A percentile compares a stretch with the other conserved stretches of the same genome.
These are phyloP conservation scores for Huntiella omanensis DNA, from an alignment of 2,329 filamentous ascomycete genomes.

Conservation along the genomic window DNA sequence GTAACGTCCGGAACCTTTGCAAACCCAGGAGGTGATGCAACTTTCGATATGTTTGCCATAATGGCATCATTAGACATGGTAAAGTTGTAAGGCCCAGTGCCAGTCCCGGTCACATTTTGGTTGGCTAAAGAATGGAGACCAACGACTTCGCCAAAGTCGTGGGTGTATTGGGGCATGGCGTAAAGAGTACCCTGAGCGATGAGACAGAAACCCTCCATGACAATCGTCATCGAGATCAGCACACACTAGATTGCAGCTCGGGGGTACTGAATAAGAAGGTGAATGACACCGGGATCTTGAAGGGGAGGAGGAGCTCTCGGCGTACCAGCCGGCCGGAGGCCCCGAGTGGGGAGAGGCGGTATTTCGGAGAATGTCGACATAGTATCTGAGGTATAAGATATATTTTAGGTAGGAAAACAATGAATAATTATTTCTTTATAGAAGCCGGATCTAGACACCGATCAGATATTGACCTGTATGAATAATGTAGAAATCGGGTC, in stretches of 20 bases:
- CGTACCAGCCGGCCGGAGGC: no score
- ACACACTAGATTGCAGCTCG: conserved; percentile 10
- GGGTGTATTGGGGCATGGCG: conserved; percentile 16
- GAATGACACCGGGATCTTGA: conserved; percentile 7
- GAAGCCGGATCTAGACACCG: no score
- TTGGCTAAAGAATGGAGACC: no score
- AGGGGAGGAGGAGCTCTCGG: no score
- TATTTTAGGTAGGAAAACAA: background rate
- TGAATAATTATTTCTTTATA: background rate
- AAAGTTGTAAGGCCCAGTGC: no score
- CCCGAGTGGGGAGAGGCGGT: no score
- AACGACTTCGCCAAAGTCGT: conserved; percentile 15
- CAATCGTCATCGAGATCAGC: conserved; percentile 11
- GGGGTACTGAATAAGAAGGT: conserved; percentile 7
- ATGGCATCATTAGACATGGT: no score
- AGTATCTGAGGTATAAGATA: background rate
- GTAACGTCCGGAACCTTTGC: background rate
- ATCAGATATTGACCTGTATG: no score
- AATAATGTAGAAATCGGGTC: no score
- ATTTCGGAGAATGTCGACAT: no score
- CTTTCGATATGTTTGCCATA: no score
- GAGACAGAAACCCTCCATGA: conserved; percentile 12
- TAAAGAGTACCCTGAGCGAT: conserved; percentile 12
- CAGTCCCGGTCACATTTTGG: no score
- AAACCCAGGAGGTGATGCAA: background rate